Evolutionary conservation across 441 rosid genomes (phyloP).

Genomic region (Biscutella laevigata): DNA sequence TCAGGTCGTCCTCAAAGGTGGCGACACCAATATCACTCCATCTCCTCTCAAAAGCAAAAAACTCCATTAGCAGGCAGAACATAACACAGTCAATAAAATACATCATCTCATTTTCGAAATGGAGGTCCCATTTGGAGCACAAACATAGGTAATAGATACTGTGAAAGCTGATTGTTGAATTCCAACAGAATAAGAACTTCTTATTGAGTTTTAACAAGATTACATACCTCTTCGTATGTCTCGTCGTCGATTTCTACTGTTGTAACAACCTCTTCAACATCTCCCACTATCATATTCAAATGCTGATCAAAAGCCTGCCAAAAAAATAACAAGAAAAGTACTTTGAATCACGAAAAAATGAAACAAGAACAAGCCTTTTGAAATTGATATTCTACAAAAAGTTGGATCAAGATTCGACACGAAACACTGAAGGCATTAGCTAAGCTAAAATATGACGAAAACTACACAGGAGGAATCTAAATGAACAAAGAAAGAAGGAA

Average conservation of each 20-base stretch:
- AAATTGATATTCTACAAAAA: neutral
- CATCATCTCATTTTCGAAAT: too few species aligned
- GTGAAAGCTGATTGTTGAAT: neutral
- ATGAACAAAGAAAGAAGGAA: neutral
- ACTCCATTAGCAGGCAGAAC: neutral
- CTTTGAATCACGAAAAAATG: too few species aligned
- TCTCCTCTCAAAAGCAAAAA: constrained; percentile 59
- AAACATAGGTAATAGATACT: neutral
- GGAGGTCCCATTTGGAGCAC: neutral
- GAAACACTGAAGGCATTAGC: neutral
- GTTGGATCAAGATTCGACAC: neutral
- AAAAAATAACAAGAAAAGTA: too few species aligned
- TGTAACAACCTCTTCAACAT: constrained; percentile 86
- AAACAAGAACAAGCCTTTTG: too few species aligned
- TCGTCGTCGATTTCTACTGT: constrained; percentile 88
- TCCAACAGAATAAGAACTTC: neutral
- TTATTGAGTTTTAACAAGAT: neutral
- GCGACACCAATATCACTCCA: constrained; percentile 91
- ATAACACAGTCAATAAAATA: too few species aligned
- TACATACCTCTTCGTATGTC: constrained; percentile 86
- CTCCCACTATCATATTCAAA: constrained; percentile 92
- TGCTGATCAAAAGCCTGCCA: constrained; percentile 91
- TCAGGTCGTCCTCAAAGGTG: constrained; percentile 79
- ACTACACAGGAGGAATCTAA: neutral
- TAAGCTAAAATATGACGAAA: too few species aligned